Evolutionary conservation across 371 early-diverging fungal genomes (phyloP).

Genomic region (Capillidium heterosporum): DNA sequence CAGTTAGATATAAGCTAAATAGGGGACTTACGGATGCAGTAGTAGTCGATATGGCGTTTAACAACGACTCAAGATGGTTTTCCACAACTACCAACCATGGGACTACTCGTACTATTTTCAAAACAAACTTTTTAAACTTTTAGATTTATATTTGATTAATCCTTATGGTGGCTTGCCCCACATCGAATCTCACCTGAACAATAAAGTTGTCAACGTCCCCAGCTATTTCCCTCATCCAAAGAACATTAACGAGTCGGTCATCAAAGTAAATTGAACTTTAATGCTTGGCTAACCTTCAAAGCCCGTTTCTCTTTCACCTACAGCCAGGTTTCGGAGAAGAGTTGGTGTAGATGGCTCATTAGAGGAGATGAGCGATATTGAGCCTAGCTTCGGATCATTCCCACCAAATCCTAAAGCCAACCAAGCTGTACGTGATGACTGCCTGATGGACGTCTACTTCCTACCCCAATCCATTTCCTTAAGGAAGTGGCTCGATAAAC

Average conservation of each 20-base stretch:
- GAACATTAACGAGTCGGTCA: background rate
- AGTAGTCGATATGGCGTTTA: conserved; percentile 50
- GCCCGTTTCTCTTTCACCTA: background rate
- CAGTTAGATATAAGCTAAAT: conserved; percentile 43
- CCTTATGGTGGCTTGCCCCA: conserved; percentile 47
- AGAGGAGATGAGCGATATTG: background rate
- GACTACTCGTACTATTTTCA: conserved; percentile 28
- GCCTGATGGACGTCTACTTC: background rate
- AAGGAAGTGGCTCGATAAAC: background rate
- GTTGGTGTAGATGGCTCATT: background rate
- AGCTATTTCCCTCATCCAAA: background rate
- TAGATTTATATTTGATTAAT: conserved; percentile 41
- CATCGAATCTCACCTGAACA: conserved; percentile 29
- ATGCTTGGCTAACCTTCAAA: background rate
- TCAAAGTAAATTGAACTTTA: background rate
- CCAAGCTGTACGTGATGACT: background rate
- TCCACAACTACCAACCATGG: conserved; percentile 58
- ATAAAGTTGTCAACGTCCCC: conserved; percentile 4
- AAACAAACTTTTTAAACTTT: background rate
- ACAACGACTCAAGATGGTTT: conserved; percentile 57
- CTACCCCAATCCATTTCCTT: background rate
- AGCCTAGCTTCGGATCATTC: background rate
- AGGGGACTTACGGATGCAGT: conserved; percentile 63
- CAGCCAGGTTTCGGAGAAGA: background rate
- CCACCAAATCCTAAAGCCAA: background rate